Evolutionary conservation across 2,329 filamentous ascomycete species (phyloP).

Genomic region (Bipolaris zeicola): DNA sequence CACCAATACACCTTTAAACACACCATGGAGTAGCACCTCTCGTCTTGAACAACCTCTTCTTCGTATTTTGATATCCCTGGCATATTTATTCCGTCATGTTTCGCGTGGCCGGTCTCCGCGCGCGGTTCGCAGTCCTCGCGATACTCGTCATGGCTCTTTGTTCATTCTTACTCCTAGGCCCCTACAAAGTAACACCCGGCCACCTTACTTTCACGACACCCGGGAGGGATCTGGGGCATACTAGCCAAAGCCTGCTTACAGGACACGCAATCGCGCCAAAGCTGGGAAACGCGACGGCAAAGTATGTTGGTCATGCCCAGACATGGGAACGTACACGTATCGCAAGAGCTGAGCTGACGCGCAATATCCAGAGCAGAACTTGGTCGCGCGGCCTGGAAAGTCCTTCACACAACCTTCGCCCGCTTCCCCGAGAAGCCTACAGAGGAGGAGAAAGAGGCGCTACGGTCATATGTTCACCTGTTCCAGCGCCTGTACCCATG

Average conservation of each 20-base stretch:
- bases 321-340: constrained; percentile 8
- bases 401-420: constrained; percentile 70
- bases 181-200: constrained; percentile 55
- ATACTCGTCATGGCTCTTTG: constrained; percentile 62
- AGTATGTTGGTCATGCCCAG: constrained; percentile 49
- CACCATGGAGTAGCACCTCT: constrained; percentile 4
- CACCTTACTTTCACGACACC: constrained; percentile 26
- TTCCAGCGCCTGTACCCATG: constrained; percentile 70
- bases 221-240: constrained; percentile 23
- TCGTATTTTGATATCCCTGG: constrained; percentile 1
- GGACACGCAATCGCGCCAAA: constrained; percentile 79
- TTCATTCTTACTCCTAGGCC: constrained; percentile 64
- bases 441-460: constrained; percentile 63
- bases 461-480: constrained; percentile 66
- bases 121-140: constrained; percentile 53
- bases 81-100: constrained; percentile 31
- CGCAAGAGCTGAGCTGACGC: constrained; percentile 26
- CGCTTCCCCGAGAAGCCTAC: constrained; percentile 68
- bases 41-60: background rate
- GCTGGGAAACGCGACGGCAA: constrained; percentile 80
- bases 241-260: constrained; percentile 52
- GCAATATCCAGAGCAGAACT: constrained; percentile 60
- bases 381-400: constrained; percentile 68
- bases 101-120: constrained; percentile 31
- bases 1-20: background rate